phyloP scores from a whole-genome alignment of 2,329 filamentous ascomycete genomes.

The Aspergillus texensis region DNA sequence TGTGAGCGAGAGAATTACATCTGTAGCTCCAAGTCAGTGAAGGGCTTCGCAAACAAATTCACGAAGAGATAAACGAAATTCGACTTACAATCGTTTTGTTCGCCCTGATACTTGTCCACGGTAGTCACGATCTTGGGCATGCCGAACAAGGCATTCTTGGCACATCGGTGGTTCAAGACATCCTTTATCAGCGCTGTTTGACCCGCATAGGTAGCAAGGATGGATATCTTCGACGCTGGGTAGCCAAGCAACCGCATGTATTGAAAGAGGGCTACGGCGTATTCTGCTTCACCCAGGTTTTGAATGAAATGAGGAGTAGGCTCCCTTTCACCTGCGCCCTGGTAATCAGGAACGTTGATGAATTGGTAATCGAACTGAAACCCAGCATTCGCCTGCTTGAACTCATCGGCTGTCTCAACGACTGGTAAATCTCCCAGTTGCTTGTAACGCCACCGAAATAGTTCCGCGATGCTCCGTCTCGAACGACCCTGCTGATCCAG shows the following conservation, averaged over 20 bases:
- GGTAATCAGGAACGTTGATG: conserved; percentile 92
- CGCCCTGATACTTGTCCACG: conserved; percentile 98
- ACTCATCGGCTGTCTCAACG: conserved; percentile 70
- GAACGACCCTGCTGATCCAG: conserved; percentile 94
- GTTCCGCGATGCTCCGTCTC: conserved; percentile 78
- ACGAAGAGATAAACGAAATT: background rate
- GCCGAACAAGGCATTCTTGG: conserved; percentile 81
- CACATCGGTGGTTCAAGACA: conserved; percentile 81
- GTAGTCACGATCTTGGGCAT: conserved; percentile 88
- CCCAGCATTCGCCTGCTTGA: conserved; percentile 80
- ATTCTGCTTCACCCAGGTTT: conserved; percentile 95
- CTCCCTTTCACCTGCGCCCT: conserved; percentile 83
- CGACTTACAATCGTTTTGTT: conserved; percentile 96
- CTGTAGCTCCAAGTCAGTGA: conserved; percentile 49
- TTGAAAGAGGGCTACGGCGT: conserved; percentile 91
- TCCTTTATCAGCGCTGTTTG: conserved; percentile 87
- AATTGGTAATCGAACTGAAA: conserved; percentile 96
- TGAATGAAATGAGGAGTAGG: conserved; percentile 94
- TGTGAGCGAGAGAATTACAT: conserved; percentile 90
- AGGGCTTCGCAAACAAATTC: background rate
- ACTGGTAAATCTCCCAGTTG: conserved; percentile 76
- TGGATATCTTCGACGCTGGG: conserved; percentile 78
- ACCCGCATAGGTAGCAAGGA: conserved; percentile 91
- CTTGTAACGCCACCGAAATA: conserved; percentile 93
- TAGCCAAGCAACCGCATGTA: conserved; percentile 98